Evolutionary conservation across 75 land plant species (phyloP).

Genomic region (Sequoia sempervirens): DNA sequence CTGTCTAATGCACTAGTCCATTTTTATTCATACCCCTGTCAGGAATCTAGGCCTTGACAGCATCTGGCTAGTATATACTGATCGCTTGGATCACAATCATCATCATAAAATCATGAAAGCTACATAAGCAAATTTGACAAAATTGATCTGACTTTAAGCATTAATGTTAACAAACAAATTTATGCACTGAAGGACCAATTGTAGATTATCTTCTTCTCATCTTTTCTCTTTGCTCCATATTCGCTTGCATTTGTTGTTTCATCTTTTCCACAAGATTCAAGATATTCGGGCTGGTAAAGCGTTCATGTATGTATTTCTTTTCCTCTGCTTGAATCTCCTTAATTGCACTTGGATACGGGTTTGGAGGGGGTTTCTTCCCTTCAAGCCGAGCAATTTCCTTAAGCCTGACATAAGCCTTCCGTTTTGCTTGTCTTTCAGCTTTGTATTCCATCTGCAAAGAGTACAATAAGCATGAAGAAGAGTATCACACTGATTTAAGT

Average conservation of each 20-base stretch:
- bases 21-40: background rate
- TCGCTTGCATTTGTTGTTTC: constrained; percentile 21
- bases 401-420: constrained; percentile 41
- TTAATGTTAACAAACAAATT: background rate
- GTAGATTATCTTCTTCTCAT: constrained; percentile 3
- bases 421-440: constrained; percentile 44
- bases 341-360: constrained; percentile 60
- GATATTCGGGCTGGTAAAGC: constrained; percentile 29
- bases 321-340: constrained; percentile 57
- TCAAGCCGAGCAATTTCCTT: constrained; percentile 46
- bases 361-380: constrained; percentile 57
- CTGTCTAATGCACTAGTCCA: background rate
- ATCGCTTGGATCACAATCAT: background rate
- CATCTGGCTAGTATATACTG: background rate
- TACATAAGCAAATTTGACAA: background rate
- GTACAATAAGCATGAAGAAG: background rate
- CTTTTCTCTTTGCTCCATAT: background rate
- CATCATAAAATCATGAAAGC: background rate
- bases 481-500: background rate
- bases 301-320: constrained; percentile 32
- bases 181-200: background rate
- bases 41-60: background rate
- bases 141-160: background rate
- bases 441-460: constrained; percentile 55
- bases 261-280: constrained; percentile 28